Base-by-base conservation (phyloP, 768 basidiomycete genomes). In the Leccinellum luteum region DNA sequence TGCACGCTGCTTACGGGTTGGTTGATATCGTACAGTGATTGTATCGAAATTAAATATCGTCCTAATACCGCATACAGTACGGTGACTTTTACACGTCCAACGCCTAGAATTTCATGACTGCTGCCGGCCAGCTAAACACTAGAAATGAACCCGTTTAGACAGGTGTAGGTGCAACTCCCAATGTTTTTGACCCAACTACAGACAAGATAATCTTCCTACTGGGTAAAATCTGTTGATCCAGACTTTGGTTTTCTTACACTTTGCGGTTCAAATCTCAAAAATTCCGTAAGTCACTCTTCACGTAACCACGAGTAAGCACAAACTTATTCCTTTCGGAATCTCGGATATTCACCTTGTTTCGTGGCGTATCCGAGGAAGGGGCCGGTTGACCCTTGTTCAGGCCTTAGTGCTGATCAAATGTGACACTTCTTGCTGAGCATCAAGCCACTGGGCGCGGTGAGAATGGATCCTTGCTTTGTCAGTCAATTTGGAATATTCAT, bases 391-490 rank as follows among this genome's bases (percentile, higher is more conserved):
- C 32, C 13, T 43, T 55, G 35, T n/a, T 5, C 41, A 32, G 32
- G 27, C 2, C n/a, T 10, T n/a, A 17, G 43, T 23, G 14, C 38
- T 41, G 31, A 13, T 9, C 15, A 47, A 25, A 50, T 54, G 17
- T 34, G 32, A 45, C 45, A 30, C 31, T 44, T 28, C 30, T 52
- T 27, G 9, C 15, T 13, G 44, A 30, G 27, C n/a, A 58, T 52
- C 38, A 58, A 48, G 31, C 38, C 45, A 35, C 52, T 44, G 47
- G 23, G 38, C 17, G 19, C 21, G 44, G 38, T 54, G 52, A 54
- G 52, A 58, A 44, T n/a, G 28, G 30, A 17, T 15, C n/a, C 4
- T 57, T 55, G 55, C 55, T 55, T 54, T 21, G 60, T 57, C 47
- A 56, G 17, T 51, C 21, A 32, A 60, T 56, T 58, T 58, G 43